phyloP scores from a whole-genome alignment of 306 rosid species.

The Adenanthera pavonina region DNA sequence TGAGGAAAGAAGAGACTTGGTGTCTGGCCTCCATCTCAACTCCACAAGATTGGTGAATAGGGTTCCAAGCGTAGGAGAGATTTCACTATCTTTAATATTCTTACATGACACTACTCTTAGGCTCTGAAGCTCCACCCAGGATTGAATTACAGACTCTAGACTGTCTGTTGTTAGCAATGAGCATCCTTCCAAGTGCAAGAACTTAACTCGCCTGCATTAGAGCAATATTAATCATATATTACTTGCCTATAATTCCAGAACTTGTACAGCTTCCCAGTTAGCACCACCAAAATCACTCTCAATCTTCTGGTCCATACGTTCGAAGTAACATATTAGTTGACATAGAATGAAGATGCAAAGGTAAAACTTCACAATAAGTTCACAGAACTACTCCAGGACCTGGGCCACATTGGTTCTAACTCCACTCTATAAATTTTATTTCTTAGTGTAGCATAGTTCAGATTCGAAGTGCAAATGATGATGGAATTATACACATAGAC shows the following conservation, averaged over 20 bases:
- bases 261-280: not conserved
- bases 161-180: slow-evolving; percentile 80
- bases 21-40: slow-evolving; percentile 89
- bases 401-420: slow-evolving; percentile 11
- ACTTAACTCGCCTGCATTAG: slow-evolving; percentile 72
- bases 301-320: not conserved
- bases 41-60: slow-evolving; percentile 73
- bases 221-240: slow-evolving; percentile 4
- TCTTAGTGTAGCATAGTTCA: not conserved
- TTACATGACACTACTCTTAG: slow-evolving; percentile 87
- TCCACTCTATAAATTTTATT: not conserved
- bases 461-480: not conserved
- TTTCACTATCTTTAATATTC: slow-evolving; percentile 70
- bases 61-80: slow-evolving; percentile 74
- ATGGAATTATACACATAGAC: not conserved
- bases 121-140: slow-evolving; percentile 80
- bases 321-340: not conserved
- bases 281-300: slow-evolving; percentile 1
- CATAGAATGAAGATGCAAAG: not conserved
- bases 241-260: slow-evolving; percentile 4
- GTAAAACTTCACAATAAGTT: slow-evolving; percentile 17
- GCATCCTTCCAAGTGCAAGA: slow-evolving; percentile 80
- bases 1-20: slow-evolving; percentile 76
- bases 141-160: slow-evolving; percentile 73
- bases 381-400: slow-evolving; percentile 20